Conservation (phyloP, 768 basidiomycete species). For the Trametes meyenii region DNA sequence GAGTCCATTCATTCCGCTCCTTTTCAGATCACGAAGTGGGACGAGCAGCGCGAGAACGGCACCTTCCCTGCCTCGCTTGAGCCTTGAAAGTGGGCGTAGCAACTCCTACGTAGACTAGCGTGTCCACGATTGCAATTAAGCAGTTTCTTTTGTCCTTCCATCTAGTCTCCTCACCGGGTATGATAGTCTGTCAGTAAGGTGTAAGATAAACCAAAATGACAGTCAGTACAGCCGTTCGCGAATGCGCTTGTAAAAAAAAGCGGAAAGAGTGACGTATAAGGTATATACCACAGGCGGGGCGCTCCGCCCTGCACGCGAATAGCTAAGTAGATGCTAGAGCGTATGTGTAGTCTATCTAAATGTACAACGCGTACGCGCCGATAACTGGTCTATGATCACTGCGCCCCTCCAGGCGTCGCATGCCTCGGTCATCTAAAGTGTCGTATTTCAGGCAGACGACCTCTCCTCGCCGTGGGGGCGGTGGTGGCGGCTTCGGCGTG, state of each 20-base stretch:
- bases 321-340: neutral
- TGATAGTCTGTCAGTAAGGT: neutral
- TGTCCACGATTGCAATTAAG: constrained; percentile 2
- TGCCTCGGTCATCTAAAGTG: constrained; percentile 73
- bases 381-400: constrained; percentile 89
- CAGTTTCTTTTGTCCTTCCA: neutral
- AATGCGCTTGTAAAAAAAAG: neutral
- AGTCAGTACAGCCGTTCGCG: constrained; percentile 10
- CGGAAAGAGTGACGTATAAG: neutral
- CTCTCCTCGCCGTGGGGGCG: constrained; percentile 58
- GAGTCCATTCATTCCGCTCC: neutral
- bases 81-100: constrained; percentile 45
- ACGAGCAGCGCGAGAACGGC: constrained; percentile 92
- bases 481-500: constrained; percentile 21
- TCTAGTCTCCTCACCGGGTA: neutral
- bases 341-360: constrained; percentile 34
- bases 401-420: constrained; percentile 75
- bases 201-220: neutral
- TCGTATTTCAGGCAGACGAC: constrained; percentile 72
- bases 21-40: constrained; percentile 79
- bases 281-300: constrained; percentile 7
- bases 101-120: neutral
- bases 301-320: neutral
- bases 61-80: constrained; percentile 93
- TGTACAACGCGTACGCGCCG: constrained; percentile 71